Conservation (phyloP, 2,329 filamentous ascomycete species). For the Arthrinium puccinioides region DNA sequence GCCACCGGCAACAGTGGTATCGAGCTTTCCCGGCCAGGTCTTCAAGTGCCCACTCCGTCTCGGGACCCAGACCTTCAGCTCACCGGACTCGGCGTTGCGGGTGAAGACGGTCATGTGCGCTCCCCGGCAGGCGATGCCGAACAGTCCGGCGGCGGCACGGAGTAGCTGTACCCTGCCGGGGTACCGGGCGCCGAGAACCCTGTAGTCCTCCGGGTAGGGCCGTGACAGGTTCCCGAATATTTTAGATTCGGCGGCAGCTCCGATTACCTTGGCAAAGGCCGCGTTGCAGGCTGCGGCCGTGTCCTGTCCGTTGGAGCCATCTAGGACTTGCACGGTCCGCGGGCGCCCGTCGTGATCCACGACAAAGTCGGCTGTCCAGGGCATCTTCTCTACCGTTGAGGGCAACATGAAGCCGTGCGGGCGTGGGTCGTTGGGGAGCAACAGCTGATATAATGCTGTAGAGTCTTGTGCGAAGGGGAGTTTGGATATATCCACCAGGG, state of each 20-base stretch:
- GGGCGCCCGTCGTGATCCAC: conserved; percentile 18
- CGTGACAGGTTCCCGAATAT: conserved; percentile 15
- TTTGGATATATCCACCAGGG: conserved; percentile 29
- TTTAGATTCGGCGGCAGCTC: conserved; percentile 11
- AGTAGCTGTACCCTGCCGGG: conserved; percentile 32
- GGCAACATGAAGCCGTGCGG: conserved; percentile 42
- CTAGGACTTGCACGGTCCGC: conserved; percentile 19
- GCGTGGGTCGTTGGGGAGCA: conserved; percentile 34
- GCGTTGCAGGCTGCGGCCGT: conserved; percentile 15
- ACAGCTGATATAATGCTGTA: conserved; percentile 32
- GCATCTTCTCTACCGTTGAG: conserved; percentile 34
- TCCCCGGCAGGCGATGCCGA: conserved; percentile 56
- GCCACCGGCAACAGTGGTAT: conserved; percentile 70
- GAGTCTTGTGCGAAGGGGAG: conserved; percentile 6
- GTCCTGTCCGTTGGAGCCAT: conserved; percentile 13
- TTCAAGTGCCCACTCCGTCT: conserved; percentile 54
- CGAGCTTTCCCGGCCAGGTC: conserved; percentile 64
- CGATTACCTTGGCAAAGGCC: conserved; percentile 17
- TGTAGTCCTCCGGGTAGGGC: conserved; percentile 20
- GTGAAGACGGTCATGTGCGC: conserved; percentile 56
- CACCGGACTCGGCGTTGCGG: conserved; percentile 17
- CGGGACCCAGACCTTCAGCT: conserved; percentile 61
- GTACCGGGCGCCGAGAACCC: conserved; percentile 16
- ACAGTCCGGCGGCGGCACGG: conserved; percentile 46
- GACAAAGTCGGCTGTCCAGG: conserved; percentile 29